These are phyloP conservation scores for Cryptococcus neoformans DNA, from an alignment of 1,284 basidiomycete species.

Conservation along the genomic window DNA sequence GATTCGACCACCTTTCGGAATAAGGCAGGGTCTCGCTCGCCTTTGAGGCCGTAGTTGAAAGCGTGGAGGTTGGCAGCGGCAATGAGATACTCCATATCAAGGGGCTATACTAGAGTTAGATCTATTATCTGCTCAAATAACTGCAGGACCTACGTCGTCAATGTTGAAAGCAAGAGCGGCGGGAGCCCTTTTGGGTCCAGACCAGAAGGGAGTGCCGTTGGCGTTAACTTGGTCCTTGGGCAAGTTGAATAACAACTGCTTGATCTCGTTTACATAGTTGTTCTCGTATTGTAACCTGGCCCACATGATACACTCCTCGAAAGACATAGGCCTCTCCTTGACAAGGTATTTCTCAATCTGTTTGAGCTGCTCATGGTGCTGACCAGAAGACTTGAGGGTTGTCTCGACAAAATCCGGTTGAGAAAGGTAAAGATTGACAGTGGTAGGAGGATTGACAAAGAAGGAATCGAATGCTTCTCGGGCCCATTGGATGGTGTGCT, in stretches of 20 bases:
- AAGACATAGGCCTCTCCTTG: conserved; percentile 86
- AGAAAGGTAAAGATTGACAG: conserved; percentile 94
- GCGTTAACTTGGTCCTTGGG: conserved; percentile 89
- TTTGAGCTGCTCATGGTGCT: conserved; percentile 84
- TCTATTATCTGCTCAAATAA: background rate
- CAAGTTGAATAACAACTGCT: conserved; percentile 87
- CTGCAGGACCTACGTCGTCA: conserved; percentile 63
- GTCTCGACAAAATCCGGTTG: conserved; percentile 95
- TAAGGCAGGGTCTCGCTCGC: conserved; percentile 71
- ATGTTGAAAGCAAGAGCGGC: conserved; percentile 84
- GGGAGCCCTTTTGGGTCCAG: conserved; percentile 97
- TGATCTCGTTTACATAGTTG: conserved; percentile 91
- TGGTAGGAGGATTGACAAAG: conserved; percentile 91
- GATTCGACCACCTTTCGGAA: conserved; percentile 83
- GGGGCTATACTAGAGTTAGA: conserved; percentile 56
- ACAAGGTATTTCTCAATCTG: conserved; percentile 91
- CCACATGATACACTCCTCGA: conserved; percentile 98
- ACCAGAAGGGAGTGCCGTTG: conserved; percentile 94
- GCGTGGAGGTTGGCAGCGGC: conserved; percentile 96
- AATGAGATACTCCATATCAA: conserved; percentile 86
- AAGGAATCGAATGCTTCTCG: conserved; percentile 88
- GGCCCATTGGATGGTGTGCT: conserved; percentile 99
- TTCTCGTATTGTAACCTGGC: conserved; percentile 94
- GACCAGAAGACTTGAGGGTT: conserved; percentile 83
- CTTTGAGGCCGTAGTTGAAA: conserved; percentile 96